A percentile compares a stretch with the other conserved stretches of the same genome.
phyloP scores from a whole-genome alignment of 2,329 filamentous ascomycete species.

The Penicillium sp. region DNA sequence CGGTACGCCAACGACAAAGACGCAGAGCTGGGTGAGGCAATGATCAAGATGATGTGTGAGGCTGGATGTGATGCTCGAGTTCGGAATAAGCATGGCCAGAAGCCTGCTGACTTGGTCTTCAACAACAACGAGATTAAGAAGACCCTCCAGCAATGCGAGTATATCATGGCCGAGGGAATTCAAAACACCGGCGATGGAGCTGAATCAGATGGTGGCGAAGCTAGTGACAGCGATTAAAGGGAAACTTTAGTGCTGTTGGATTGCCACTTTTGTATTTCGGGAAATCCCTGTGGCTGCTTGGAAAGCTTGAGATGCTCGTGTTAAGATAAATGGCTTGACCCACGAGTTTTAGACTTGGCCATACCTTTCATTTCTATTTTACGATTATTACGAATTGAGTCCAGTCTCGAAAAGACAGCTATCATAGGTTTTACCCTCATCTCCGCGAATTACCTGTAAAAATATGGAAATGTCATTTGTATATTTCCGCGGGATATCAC shows the following conservation, averaged over 20 bases:
- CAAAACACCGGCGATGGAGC: conserved; percentile 34
- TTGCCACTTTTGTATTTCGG: conserved; percentile 1
- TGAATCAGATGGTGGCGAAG: conserved; percentile 39
- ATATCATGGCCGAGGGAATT: conserved; percentile 48
- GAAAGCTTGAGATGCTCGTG: neutral
- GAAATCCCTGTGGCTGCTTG: neutral
- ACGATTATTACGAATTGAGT: conserved; percentile 23
- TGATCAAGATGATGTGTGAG: conserved; percentile 52
- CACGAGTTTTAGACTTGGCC: conserved; percentile 18
- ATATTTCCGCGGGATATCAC: conserved; percentile 12
- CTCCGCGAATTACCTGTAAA: neutral
- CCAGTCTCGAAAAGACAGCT: neutral
- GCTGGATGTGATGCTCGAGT: conserved; percentile 50
- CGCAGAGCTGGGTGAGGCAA: conserved; percentile 42
- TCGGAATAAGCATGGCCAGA: conserved; percentile 49
- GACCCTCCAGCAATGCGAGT: conserved; percentile 47
- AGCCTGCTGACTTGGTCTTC: conserved; percentile 47
- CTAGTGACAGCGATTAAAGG: conserved; percentile 43
- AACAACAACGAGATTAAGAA: conserved; percentile 44
- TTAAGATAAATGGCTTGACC: conserved; percentile 10
- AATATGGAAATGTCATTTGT: conserved; percentile 2
- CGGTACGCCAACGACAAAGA: conserved; percentile 50
- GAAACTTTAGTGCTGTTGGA: neutral
- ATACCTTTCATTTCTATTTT: conserved; percentile 12
- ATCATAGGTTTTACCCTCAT: neutral